A percentile compares a stretch with the other conserved stretches of the same genome.
phyloP scores from a whole-genome alignment of 208 protist species.

The Trichomonas tenax region DNA sequence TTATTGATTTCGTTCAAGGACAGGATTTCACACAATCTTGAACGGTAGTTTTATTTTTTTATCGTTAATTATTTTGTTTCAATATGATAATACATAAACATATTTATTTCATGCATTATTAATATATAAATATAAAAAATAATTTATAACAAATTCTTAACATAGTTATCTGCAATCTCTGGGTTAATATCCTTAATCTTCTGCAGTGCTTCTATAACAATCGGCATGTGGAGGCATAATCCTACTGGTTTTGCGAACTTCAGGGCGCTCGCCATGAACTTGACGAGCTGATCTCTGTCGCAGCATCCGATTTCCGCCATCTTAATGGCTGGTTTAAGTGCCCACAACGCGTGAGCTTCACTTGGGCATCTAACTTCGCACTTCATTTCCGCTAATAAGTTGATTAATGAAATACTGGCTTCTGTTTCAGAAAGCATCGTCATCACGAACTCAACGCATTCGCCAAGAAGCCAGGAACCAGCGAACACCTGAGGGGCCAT shows the following conservation, averaged over 20 bases:
- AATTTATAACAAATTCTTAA: not conserved
- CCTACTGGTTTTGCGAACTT: not conserved
- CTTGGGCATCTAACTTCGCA: not conserved
- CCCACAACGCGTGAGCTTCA: not conserved
- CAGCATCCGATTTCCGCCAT: not conserved
- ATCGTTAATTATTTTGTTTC: no score
- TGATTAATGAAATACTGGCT: not conserved
- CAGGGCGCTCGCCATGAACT: not conserved
- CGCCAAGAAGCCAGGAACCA: not conserved
- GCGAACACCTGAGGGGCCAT: not conserved
- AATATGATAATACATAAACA: no score
- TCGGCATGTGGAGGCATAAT: not conserved
- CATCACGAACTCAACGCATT: not conserved
- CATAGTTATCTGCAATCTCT: not conserved
- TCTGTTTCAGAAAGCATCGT: not conserved
- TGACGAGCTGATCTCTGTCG: not conserved
- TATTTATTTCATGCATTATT: no score
- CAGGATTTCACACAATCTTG: no score
- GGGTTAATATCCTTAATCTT: not conserved
- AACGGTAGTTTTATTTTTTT: no score
- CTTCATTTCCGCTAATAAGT: not conserved
- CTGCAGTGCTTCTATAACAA: not conserved
- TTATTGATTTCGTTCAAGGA: no score
- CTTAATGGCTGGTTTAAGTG: not conserved
- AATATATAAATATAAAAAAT: no score